phyloP scores from a whole-genome alignment of 2,329 filamentous ascomycete species.

The Fusarium drepaniforme region DNA sequence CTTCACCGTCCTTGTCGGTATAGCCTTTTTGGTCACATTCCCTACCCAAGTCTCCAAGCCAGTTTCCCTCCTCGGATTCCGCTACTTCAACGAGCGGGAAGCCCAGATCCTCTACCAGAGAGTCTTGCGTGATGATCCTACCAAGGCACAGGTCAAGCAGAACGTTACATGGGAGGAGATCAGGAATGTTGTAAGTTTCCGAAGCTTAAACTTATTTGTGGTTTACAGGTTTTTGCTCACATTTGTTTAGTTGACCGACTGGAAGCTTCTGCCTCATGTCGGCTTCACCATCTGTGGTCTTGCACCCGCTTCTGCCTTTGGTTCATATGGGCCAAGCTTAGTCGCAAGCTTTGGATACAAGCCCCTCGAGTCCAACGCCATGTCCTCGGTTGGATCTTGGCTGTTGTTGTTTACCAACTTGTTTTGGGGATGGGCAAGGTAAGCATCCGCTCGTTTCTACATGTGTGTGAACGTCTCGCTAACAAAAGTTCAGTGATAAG shows the following conservation, averaged over 20 bases:
- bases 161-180: constrained; percentile 47
- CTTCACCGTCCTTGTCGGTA: constrained; percentile 48
- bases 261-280: constrained; percentile 50
- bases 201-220: too few relatives aligned
- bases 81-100: constrained; percentile 50
- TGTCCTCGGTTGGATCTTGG: constrained; percentile 51
- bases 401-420: constrained; percentile 47
- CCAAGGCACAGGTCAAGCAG: constrained; percentile 44
- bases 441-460: not conserved
- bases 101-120: constrained; percentile 47
- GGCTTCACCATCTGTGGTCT: constrained; percentile 45
- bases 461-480: not conserved
- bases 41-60: constrained; percentile 45
- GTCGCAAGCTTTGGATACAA: constrained; percentile 50
- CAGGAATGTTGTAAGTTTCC: constrained; percentile 46
- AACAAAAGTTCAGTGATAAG: constrained; percentile 19
- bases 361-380: constrained; percentile 36
- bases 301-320: constrained; percentile 42
- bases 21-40: constrained; percentile 48
- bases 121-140: constrained; percentile 43
- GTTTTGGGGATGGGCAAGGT: constrained; percentile 42
- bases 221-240: not conserved
- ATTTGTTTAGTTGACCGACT: constrained; percentile 48
- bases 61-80: constrained; percentile 42
- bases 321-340: constrained; percentile 32